Conservation (phyloP, 768 basidiomycete species). For the Ramaria rubella region DNA sequence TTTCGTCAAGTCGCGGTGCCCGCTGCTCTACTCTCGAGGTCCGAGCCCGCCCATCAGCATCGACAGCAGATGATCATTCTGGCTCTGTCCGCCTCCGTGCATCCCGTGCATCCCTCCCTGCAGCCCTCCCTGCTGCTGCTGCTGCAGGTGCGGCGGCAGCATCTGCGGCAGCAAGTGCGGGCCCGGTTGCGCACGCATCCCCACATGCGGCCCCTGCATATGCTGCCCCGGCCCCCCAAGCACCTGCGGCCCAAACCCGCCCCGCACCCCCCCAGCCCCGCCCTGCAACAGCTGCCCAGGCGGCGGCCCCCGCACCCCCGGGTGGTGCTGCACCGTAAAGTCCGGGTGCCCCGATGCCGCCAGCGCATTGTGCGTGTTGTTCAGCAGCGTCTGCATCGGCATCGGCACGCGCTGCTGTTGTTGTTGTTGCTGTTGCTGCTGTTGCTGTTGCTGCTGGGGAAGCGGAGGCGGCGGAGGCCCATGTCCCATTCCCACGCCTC, state of each 20-base stretch:
- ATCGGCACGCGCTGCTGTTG: not conserved
- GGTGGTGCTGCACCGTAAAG: slow-evolving; percentile 45
- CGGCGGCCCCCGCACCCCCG: slow-evolving; percentile 31
- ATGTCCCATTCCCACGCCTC: not conserved
- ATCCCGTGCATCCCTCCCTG: slow-evolving; percentile 2
- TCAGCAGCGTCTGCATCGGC: slow-evolving; percentile 5
- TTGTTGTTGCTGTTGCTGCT: not conserved
- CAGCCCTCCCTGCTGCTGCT: slow-evolving; percentile 29
- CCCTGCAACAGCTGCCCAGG: slow-evolving; percentile 25
- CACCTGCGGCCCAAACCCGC: not conserved
- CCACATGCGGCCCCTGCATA: slow-evolving; percentile 28
- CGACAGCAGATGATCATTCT: slow-evolving; percentile 60
- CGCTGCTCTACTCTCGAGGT: slow-evolving; percentile 8
- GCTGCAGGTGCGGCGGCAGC: slow-evolving; percentile 54
- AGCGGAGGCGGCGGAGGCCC: too few relatives aligned
- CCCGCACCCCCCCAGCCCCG: not conserved
- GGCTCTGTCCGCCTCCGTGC: slow-evolving; percentile 46
- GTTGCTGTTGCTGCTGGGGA: too few relatives aligned
- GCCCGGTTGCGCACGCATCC: slow-evolving; percentile 31
- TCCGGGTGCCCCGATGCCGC: slow-evolving; percentile 46
- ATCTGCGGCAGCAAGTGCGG: slow-evolving; percentile 48
- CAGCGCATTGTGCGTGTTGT: slow-evolving; percentile 38
- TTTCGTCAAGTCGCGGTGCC: too few relatives aligned
- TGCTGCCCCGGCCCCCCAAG: slow-evolving; percentile 34
- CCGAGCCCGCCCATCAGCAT: slow-evolving; percentile 63